Evolutionary conservation across 306 rosid genomes (phyloP).

Genomic region (Glycine tomentella): DNA sequence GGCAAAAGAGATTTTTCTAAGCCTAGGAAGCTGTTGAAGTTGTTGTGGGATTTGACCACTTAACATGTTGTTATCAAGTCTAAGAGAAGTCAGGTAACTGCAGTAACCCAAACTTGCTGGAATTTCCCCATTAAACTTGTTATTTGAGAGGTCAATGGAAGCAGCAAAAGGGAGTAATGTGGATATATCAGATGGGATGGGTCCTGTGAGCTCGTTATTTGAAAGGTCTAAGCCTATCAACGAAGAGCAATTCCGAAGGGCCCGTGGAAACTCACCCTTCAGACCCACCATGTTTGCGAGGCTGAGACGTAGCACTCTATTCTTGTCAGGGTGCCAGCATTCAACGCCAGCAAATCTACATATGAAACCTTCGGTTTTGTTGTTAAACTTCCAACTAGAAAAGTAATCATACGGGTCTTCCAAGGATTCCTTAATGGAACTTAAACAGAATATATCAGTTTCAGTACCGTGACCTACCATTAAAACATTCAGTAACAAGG

Average conservation of each 20-base stretch:
- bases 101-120: not conserved
- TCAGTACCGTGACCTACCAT: not conserved
- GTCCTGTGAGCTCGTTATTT: slow-evolving; percentile 1
- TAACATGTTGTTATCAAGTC: slow-evolving; percentile 28
- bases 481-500: not conserved
- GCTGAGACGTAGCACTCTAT: not conserved
- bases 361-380: not conserved
- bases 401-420: slow-evolving; percentile 31
- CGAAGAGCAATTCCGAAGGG: too few species aligned
- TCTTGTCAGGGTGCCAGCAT: slow-evolving; percentile 38
- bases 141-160: slow-evolving; percentile 11
- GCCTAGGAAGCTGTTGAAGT: not conserved
- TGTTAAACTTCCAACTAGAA: slow-evolving; percentile 27
- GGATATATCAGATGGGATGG: slow-evolving; percentile 43
- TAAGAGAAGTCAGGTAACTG: not conserved
- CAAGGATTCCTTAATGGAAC: slow-evolving; percentile 26
- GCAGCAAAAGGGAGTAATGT: not conserved
- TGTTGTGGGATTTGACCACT: slow-evolving; percentile 38
- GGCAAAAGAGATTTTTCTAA: not conserved
- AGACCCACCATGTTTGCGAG: slow-evolving; percentile 24
- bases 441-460: slow-evolving; percentile 1
- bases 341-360: slow-evolving; percentile 11
- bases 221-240: not conserved
- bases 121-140: slow-evolving; percentile 40
- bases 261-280: slow-evolving; percentile 44